Evolutionary conservation across 768 basidiomycete genomes (phyloP).

Genomic region (Collybiopsis confluens): DNA sequence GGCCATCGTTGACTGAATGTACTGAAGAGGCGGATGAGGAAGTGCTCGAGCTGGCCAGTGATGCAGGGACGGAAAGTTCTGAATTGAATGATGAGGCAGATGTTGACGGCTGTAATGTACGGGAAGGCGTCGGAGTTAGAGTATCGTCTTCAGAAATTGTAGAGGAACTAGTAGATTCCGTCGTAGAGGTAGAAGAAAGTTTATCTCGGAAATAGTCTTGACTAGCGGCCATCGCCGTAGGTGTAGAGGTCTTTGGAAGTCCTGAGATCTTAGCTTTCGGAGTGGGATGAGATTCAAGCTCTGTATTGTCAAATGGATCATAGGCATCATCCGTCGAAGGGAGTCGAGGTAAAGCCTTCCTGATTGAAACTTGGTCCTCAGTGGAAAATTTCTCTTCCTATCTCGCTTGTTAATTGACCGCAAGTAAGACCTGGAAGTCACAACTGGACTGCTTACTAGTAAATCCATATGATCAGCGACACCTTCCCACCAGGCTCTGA

Average conservation of each 20-base stretch:
- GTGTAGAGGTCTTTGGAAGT: neutral
- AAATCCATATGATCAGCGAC: conserved; percentile 57
- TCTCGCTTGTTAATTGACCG: no score
- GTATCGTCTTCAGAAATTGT: neutral
- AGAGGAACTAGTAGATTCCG: neutral
- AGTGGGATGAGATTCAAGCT: neutral
- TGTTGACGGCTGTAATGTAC: conserved; percentile 5
- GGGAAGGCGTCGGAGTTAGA: neutral
- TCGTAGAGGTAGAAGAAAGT: neutral
- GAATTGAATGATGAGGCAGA: conserved; percentile 15
- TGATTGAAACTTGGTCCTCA: conserved; percentile 23
- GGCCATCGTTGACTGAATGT: neutral
- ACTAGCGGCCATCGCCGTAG: neutral
- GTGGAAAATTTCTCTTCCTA: conserved; percentile 35
- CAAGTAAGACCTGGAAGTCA: no score
- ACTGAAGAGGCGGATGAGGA: conserved; percentile 10
- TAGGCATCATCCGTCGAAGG: conserved; percentile 55
- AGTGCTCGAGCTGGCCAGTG: conserved; percentile 7
- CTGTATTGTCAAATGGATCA: conserved; percentile 22
- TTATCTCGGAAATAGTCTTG: neutral
- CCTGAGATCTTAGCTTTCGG: conserved; percentile 1
- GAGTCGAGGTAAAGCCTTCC: conserved; percentile 55
- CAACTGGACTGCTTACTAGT: conserved; percentile 37
- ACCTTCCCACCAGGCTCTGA: conserved; percentile 64
- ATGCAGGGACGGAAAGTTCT: neutral